Evolutionary conservation across 2,329 filamentous ascomycete genomes (phyloP).

Genomic region (Cladophialophora bantiana): DNA sequence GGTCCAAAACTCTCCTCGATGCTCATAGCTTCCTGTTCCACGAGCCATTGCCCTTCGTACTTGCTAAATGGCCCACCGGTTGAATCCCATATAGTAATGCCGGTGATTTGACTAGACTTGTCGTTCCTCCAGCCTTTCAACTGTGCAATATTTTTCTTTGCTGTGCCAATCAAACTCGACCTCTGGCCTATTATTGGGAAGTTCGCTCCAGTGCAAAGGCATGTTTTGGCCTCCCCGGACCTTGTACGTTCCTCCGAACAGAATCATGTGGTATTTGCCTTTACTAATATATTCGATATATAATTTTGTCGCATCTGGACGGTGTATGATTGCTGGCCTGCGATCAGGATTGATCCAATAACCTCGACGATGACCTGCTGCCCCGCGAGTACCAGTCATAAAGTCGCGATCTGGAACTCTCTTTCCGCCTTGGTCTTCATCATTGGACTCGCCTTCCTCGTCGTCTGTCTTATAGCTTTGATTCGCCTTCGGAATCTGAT

Average conservation of each 20-base stretch:
- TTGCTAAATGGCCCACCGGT: constrained; percentile 18
- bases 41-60: constrained; percentile 43
- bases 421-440: not conserved
- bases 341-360: constrained; percentile 12
- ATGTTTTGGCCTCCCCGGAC: not conserved
- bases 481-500: not conserved
- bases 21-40: constrained; percentile 17
- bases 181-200: not conserved
- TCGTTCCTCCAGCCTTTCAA: constrained; percentile 28
- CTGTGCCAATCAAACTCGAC: constrained; percentile 34
- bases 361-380: constrained; percentile 4
- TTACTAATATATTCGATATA: constrained; percentile 30
- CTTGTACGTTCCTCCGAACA: constrained; percentile 2
- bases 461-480: not conserved
- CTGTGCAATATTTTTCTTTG: constrained; percentile 15
- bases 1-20: constrained; percentile 23
- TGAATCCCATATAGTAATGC: not conserved
- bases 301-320: constrained; percentile 22
- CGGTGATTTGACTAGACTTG: constrained; percentile 6
- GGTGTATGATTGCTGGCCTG: not conserved
- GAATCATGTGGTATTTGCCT: constrained; percentile 13
- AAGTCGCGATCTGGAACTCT: constrained; percentile 5
- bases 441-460: not conserved
- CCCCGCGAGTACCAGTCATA: not conserved
- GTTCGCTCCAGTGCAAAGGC: constrained; percentile 15